Base-by-base conservation (phyloP, 2,329 filamentous ascomycete species). In the Phialocephala subalpina region DNA sequence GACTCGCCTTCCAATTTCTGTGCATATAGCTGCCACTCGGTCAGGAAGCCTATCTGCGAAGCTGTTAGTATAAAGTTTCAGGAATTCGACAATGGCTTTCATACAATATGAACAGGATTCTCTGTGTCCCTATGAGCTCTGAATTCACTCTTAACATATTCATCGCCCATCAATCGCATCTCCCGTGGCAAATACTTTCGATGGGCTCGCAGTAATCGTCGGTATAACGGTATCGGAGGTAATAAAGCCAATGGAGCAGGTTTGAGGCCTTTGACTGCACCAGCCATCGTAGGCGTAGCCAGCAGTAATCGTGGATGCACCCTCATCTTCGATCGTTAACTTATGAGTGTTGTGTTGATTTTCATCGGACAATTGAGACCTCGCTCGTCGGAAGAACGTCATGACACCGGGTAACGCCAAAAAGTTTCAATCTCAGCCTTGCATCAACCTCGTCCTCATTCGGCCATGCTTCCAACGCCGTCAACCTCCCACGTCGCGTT, bases 11-110 rank as follows among this genome's bases (percentile, higher is more conserved):
- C 95, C 18, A 99, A 82, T 77, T 93, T 90, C 77, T 99, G 95
- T 1, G 94, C 94, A 76, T 98, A 99, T 60, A 93, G 82, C 79
- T 99, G 96, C 95, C 95, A 99, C 79, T 98, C 94, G 0, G 92
- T 95, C 72, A 99, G 84, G 78, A 99, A 99, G 1, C 95, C 96
- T 73, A 98, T 93, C 93, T 97, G 71, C 8, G 14, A 57, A 16
- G n/a, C 4, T 29, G 57, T 69, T 57, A 67, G 60, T 61, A 36
- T 38, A 38, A 6, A 16, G 11, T 40, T 11, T 4, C 12, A 57
- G 11, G 8, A 38, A 2, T n/a, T 18, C 14, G n/a, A n/a, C 47
- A 38, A 38, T 1, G 29, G 3, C 16, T n/a, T 14, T 8, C 27
- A 33, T 83, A 97, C 94, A 80, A 99, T 88, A 77, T 98, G 95